Conservation (phyloP, 768 basidiomycete genomes). For the Lactarius hengduanensis region DNA sequence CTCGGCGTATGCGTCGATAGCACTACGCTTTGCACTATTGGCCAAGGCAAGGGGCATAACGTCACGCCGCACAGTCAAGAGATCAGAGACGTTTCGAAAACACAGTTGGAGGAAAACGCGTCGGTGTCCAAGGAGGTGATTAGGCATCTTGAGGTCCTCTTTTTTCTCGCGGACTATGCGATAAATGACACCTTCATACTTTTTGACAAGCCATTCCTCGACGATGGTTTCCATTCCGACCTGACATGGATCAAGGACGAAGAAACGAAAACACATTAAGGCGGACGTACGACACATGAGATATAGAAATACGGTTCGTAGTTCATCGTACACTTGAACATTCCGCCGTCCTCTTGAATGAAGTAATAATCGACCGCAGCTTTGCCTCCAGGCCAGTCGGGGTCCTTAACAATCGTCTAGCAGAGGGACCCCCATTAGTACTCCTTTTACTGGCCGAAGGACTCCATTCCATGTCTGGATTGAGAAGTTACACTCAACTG, state of each 20-base stretch:
- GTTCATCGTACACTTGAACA: constrained; percentile 91
- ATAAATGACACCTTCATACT: constrained; percentile 82
- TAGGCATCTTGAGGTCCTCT: constrained; percentile 93
- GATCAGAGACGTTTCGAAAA: constrained; percentile 92
- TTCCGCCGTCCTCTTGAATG: constrained; percentile 92
- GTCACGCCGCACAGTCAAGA: constrained; percentile 84
- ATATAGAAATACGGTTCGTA: constrained; percentile 97
- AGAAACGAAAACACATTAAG: background rate
- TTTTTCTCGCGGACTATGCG: constrained; percentile 81
- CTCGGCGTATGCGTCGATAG: constrained; percentile 97
- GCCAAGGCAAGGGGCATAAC: constrained; percentile 85
- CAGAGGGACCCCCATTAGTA: background rate
- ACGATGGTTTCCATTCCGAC: constrained; percentile 82
- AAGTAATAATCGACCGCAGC: constrained; percentile 97
- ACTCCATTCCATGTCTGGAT: background rate
- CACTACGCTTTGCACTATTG: constrained; percentile 90
- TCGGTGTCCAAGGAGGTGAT: constrained; percentile 94
- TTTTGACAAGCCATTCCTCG: constrained; percentile 95
- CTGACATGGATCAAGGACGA: constrained; percentile 40
- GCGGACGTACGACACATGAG: constrained; percentile 74
- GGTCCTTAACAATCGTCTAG: constrained; percentile 83
- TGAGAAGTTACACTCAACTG: constrained; percentile 51
- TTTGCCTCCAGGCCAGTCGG: constrained; percentile 78
- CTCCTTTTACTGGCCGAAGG: background rate
- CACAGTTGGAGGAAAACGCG: constrained; percentile 84